Evolutionary conservation across 2,329 filamentous ascomycete genomes (phyloP), one percentile per base, ranked within the genome.

Genomic region (Trichoderma sp.): DNA sequence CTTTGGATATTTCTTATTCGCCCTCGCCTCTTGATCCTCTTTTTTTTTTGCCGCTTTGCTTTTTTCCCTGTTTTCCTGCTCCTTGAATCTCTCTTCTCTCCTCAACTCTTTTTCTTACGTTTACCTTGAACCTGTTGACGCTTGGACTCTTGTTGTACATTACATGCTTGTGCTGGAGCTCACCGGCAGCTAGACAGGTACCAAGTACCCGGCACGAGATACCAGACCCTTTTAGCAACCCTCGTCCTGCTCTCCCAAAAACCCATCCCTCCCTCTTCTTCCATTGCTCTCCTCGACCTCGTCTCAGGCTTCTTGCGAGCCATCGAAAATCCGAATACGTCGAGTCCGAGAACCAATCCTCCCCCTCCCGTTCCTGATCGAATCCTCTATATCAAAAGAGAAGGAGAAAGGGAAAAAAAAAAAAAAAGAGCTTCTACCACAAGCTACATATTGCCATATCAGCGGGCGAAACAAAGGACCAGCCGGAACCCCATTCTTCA

Each of bases 161-260:
- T 53, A 32, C 29, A n/a, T 7, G 39, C n/a, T 22, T 17, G 37
- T 53, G 19, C 59, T 17, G 34, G 39, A 48, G 57, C 39, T 48
- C 57, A 48, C 25, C 25, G 32, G 59, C 59, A 39, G 45, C 22
- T 27, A 27, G 56, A 15, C 34, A 54, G 39, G 48, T 56, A 65
- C 50, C 53, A 45, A 29, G 27, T 54, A 37, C 35, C 61, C 35
- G 29, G 61, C 61, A 57, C 61, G 50, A 54, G 61, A 56, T 48
- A 65, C 52, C n/a, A n/a, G n/a, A 8, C 59, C 59, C 19, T 45
- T 57, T 65, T 42, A 54, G 61, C 61, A 25, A 56, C 61, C 29
- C 50, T 64, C 50, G 1, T 39, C 34, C 22, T 64, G 7, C 45
- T 39, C 19, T 37, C n/a, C 42, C 15, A 54, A 32, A 19, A 42